Percentiles rank a stretch among this genome's conserved stretches.
Evolutionary conservation across 768 basidiomycete genomes (phyloP).

Genomic region (Mycena albidolilacea): DNA sequence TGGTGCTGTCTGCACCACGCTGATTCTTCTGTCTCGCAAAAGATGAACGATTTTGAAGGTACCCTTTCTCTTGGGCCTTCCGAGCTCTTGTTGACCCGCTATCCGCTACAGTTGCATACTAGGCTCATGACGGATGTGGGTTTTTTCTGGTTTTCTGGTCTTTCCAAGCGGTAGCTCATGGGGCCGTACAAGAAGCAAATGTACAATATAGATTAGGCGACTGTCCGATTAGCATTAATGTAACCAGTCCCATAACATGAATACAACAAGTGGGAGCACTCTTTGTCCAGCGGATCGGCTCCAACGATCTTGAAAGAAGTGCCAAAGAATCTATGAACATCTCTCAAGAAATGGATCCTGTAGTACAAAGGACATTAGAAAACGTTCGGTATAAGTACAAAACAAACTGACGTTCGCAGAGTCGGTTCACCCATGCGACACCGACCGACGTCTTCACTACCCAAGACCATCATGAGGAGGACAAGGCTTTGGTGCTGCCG

Average conservation of each 20-base stretch:
- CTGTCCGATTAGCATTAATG: conserved; percentile 86
- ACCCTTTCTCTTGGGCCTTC: not conserved
- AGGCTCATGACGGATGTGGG: too few species aligned
- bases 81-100: not conserved
- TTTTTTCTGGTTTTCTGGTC: not conserved
- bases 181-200: conserved; percentile 15
- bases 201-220: conserved; percentile 62
- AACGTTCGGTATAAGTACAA: conserved; percentile 23
- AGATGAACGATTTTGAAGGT: conserved; percentile 43
- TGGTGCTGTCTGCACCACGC: conserved; percentile 58
- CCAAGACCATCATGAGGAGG: conserved; percentile 93
- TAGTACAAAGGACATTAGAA: conserved; percentile 18
- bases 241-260: conserved; percentile 96
- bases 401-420: conserved; percentile 76
- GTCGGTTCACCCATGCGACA: conserved; percentile 91
- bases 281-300: conserved; percentile 65
- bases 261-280: conserved; percentile 77
- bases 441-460: conserved; percentile 95
- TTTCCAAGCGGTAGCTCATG: not conserved
- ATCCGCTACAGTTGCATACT: not conserved
- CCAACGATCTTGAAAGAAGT: conserved; percentile 93
- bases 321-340: conserved; percentile 86
- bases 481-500: conserved; percentile 90
- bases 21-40: conserved; percentile 49
- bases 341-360: conserved; percentile 94